These are phyloP conservation scores for Aspergillus chevalieri DNA, from an alignment of 2,329 filamentous ascomycete species.

Conservation along the genomic window DNA sequence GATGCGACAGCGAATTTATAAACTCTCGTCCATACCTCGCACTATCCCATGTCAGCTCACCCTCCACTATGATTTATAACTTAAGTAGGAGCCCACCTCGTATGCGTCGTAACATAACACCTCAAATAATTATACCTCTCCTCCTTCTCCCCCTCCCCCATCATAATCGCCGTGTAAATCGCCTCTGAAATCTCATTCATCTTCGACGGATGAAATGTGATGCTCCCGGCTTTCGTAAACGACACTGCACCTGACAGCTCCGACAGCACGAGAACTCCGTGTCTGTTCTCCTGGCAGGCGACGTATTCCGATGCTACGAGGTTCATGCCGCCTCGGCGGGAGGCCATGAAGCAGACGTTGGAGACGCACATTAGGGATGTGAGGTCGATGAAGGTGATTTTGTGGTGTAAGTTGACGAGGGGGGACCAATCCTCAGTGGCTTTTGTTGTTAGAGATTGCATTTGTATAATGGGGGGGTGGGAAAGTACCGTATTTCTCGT, in stretches of 20 bases:
- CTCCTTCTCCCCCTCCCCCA: constrained; percentile 72
- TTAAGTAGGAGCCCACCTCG: constrained; percentile 44
- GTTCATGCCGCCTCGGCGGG: constrained; percentile 91
- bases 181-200: constrained; percentile 81
- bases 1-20: not conserved
- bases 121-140: constrained; percentile 77
- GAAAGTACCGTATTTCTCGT: constrained; percentile 66
- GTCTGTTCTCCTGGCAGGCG: constrained; percentile 74
- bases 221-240: constrained; percentile 66
- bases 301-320: constrained; percentile 97
- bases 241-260: constrained; percentile 88
- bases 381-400: constrained; percentile 80
- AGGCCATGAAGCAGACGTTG: constrained; percentile 80
- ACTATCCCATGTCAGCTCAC: not conserved
- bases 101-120: constrained; percentile 86
- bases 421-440: constrained; percentile 87
- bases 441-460: constrained; percentile 9
- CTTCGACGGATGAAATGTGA: constrained; percentile 92
- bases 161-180: constrained; percentile 79
- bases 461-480: not conserved
- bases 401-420: constrained; percentile 90
- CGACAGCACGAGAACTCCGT: constrained; percentile 85
- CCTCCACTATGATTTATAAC: too few relatives aligned
- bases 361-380: constrained; percentile 85
- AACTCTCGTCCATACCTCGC: constrained; percentile 5